These are phyloP conservation scores for Puccinia triticina DNA, from an alignment of 1,284 basidiomycete genomes.

Conservation along the genomic window DNA sequence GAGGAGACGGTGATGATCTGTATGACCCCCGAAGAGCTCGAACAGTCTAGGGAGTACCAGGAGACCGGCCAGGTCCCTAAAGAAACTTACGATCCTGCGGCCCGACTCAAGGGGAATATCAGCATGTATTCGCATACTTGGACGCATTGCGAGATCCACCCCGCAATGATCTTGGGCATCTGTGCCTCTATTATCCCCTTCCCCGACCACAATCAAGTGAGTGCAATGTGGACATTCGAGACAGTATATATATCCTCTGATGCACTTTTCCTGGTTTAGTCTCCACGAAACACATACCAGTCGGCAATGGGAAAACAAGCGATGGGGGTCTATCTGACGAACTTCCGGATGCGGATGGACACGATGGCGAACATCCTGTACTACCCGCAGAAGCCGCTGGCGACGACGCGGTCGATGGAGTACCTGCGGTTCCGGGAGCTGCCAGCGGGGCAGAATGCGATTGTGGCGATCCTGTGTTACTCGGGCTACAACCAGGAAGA, in stretches of 20 bases:
- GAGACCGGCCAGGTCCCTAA: constrained; percentile 65
- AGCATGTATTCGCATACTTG: constrained; percentile 73
- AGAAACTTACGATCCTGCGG: constrained; percentile 75
- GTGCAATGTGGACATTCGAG: constrained; percentile 56
- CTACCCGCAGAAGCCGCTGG: constrained; percentile 98
- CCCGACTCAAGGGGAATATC: constrained; percentile 78
- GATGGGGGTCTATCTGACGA: constrained; percentile 97
- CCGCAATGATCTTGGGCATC: constrained; percentile 97
- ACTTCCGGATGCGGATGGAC: constrained; percentile 80
- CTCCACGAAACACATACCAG: constrained; percentile 98
- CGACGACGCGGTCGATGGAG: constrained; percentile 98
- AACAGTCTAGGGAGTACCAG: constrained; percentile 70
- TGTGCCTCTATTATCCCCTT: constrained; percentile 99
- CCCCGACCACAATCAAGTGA: constrained; percentile 97
- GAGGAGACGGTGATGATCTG: constrained; percentile 99
- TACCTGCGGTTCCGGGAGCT: constrained; percentile 96
- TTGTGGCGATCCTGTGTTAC: constrained; percentile 97
- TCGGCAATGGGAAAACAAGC: constrained; percentile 99
- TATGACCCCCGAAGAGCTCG: constrained; percentile 95
- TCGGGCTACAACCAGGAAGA: constrained; percentile 99
- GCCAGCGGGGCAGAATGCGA: constrained; percentile 96
- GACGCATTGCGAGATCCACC: constrained; percentile 99
- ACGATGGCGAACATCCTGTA: constrained; percentile 66
- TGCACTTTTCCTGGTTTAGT: constrained; percentile 64
- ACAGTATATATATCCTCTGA: constrained; percentile 50